Percentiles rank a stretch among this genome's conserved stretches.
Evolutionary conservation across 441 rosid species (phyloP).

Genomic region (Theobroma grandiflorum): DNA sequence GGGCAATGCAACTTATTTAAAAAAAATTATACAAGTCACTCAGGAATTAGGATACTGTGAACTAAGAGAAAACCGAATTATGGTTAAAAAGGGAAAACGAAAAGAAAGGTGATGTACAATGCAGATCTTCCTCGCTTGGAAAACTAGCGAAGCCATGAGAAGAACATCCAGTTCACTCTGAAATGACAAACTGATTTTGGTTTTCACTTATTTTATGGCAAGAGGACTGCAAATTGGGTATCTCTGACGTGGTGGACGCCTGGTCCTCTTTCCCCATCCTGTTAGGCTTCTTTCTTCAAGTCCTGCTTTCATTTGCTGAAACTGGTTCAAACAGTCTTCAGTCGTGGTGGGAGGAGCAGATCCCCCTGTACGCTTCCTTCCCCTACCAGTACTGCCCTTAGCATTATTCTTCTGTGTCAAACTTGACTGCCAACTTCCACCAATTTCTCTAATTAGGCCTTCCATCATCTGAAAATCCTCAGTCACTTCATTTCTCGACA

Average conservation of each 20-base stretch:
- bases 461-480: slow-evolving; percentile 51
- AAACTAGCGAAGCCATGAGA: slow-evolving; percentile 7
- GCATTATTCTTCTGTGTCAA: slow-evolving; percentile 39
- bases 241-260: slow-evolving; percentile 45
- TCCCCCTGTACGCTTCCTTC: slow-evolving; percentile 34
- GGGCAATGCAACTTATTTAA: slow-evolving; percentile 36
- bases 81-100: background rate
- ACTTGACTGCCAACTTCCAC: slow-evolving; percentile 50
- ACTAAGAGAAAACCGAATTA: slow-evolving; percentile 17
- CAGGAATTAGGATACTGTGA: slow-evolving; percentile 15
- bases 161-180: background rate
- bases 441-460: slow-evolving; percentile 48
- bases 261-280: slow-evolving; percentile 51
- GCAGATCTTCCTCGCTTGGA: slow-evolving; percentile 27
- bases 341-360: slow-evolving; percentile 20
- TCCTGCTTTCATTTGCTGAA: slow-evolving; percentile 24
- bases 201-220: slow-evolving; percentile 22
- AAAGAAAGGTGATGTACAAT: slow-evolving; percentile 24
- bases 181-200: background rate
- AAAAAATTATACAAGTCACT: slow-evolving; percentile 34
- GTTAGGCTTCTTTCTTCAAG: slow-evolving; percentile 30
- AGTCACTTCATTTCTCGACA: slow-evolving; percentile 47
- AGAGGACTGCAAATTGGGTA: slow-evolving; percentile 23
- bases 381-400: slow-evolving; percentile 38
- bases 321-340: background rate